phyloP scores from a whole-genome alignment of 2,329 filamentous ascomycete species.

The Sporothrix variecibatus region DNA sequence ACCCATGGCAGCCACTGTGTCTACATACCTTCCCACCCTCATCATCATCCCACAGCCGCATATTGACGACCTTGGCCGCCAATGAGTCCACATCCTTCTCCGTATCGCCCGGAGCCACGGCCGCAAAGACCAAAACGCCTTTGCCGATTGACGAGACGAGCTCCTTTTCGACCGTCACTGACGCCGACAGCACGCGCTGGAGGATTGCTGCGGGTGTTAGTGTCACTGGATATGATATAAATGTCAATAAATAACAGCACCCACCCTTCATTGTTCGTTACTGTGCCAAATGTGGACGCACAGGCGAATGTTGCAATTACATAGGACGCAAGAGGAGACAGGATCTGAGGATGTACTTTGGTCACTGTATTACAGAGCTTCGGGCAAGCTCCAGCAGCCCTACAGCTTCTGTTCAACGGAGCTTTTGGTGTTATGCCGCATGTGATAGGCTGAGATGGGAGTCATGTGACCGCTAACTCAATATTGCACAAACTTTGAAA shows the following conservation, averaged over 20 bases:
- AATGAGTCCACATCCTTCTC: constrained; percentile 82
- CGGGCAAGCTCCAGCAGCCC: not conserved
- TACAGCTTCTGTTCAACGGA: not conserved
- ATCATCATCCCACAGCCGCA: constrained; percentile 89
- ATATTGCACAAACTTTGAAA: not conserved
- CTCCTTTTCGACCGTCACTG: constrained; percentile 90
- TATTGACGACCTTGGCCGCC: constrained; percentile 82
- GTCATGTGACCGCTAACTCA: not conserved
- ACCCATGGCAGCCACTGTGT: too few relatives aligned
- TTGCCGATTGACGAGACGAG: constrained; percentile 88
- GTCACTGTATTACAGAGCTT: not conserved
- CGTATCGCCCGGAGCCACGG: constrained; percentile 86
- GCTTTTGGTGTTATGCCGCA: not conserved
- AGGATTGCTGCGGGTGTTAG: constrained; percentile 68
- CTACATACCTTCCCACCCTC: constrained; percentile 62
- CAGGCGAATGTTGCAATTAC: not conserved
- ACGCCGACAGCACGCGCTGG: constrained; percentile 91
- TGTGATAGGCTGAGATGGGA: not conserved
- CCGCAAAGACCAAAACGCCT: constrained; percentile 87
- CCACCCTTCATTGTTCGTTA: constrained; percentile 9
- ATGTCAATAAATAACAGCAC: not conserved
- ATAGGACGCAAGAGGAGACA: not conserved
- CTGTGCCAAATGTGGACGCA: not conserved
- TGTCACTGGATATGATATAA: not conserved
- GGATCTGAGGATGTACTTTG: not conserved